Conservation (phyloP, 2,329 filamentous ascomycete genomes). For the Colletotrichum chrysophilum region DNA sequence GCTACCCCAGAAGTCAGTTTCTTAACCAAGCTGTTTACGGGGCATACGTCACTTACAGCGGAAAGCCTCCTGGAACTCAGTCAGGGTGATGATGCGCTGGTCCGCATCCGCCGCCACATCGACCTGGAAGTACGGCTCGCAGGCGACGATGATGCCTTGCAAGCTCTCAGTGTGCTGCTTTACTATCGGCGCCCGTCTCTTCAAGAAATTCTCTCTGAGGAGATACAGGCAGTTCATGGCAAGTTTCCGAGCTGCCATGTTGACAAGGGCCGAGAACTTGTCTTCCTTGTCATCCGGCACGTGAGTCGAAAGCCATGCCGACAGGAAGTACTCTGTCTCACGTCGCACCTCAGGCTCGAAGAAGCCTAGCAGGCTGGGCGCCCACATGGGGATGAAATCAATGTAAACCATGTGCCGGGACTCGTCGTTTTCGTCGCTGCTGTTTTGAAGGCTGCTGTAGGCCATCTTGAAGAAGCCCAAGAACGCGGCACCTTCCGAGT, state of each 20-base stretch:
- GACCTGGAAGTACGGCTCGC: conserved; percentile 42
- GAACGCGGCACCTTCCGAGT: conserved; percentile 53
- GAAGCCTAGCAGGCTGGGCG: conserved; percentile 54
- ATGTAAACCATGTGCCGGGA: conserved; percentile 28
- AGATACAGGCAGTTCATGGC: conserved; percentile 51
- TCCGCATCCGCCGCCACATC: neutral
- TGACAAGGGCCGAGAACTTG: conserved; percentile 32
- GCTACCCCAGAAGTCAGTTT: conserved; percentile 28
- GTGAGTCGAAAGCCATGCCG: conserved; percentile 38
- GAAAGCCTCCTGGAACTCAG: conserved; percentile 37
- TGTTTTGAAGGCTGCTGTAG: conserved; percentile 31
- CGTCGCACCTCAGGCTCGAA: conserved; percentile 46
- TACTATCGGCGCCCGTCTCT: conserved; percentile 44
- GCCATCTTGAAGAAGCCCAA: conserved; percentile 46
- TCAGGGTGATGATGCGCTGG: neutral
- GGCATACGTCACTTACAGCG: conserved; percentile 39
- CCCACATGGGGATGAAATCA: conserved; percentile 49
- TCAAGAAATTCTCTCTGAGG: conserved; percentile 51
- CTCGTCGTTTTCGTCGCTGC: conserved; percentile 31
- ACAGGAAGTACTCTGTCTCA: conserved; percentile 49
- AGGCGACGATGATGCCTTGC: conserved; percentile 46
- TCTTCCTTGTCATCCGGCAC: conserved; percentile 31
- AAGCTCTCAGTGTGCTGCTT: conserved; percentile 47
- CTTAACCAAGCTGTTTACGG: neutral
- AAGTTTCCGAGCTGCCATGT: conserved; percentile 41